phyloP scores from a whole-genome alignment of 495 filamentous ascomycete genomes.

The Lepraria neglecta region DNA sequence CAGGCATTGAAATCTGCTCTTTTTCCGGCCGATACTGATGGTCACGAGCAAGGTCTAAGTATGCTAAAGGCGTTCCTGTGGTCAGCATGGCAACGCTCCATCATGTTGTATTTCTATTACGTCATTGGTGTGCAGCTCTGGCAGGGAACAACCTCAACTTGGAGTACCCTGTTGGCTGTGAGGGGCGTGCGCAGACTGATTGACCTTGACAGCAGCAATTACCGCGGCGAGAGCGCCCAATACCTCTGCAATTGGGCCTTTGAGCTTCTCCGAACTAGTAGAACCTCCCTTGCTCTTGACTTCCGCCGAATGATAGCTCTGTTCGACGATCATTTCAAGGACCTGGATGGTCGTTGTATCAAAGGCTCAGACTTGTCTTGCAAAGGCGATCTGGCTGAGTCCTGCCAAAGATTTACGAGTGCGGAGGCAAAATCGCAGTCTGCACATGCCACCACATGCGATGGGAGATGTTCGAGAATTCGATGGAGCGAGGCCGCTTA shows the following conservation, averaged over 20 bases:
- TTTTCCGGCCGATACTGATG: not conserved
- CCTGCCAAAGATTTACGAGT: slow-evolving; percentile 14
- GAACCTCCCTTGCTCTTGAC: slow-evolving; percentile 6
- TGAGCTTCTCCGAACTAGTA: slow-evolving; percentile 19
- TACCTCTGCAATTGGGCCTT: slow-evolving; percentile 26
- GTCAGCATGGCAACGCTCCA: slow-evolving; percentile 18
- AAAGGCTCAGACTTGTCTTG: slow-evolving; percentile 7
- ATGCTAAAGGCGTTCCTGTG: slow-evolving; percentile 17
- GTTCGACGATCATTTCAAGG: slow-evolving; percentile 10
- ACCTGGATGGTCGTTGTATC: slow-evolving; percentile 13
- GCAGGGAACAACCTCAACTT: slow-evolving; percentile 4
- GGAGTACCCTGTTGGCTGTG: slow-evolving; percentile 15
- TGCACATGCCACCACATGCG: slow-evolving; percentile 12
- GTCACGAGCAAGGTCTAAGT: slow-evolving; percentile 11
- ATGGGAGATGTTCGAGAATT: slow-evolving; percentile 10
- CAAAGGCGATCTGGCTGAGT: slow-evolving; percentile 9
- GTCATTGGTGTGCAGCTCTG: slow-evolving; percentile 12
- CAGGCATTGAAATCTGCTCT: slow-evolving; percentile 16
- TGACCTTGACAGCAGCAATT: slow-evolving; percentile 12
- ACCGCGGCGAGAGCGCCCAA: slow-evolving; percentile 13
- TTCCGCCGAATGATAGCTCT: slow-evolving; percentile 12
- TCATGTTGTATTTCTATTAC: slow-evolving; percentile 20
- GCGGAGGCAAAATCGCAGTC: slow-evolving; percentile 14
- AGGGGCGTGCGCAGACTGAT: slow-evolving; percentile 15
- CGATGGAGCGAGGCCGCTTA: slow-evolving; percentile 15